A percentile compares a stretch with the other conserved stretches of the same genome.
Conservation (phyloP, 2,329 filamentous ascomycete genomes). For the Orbilia blumenaviensis region DNA sequence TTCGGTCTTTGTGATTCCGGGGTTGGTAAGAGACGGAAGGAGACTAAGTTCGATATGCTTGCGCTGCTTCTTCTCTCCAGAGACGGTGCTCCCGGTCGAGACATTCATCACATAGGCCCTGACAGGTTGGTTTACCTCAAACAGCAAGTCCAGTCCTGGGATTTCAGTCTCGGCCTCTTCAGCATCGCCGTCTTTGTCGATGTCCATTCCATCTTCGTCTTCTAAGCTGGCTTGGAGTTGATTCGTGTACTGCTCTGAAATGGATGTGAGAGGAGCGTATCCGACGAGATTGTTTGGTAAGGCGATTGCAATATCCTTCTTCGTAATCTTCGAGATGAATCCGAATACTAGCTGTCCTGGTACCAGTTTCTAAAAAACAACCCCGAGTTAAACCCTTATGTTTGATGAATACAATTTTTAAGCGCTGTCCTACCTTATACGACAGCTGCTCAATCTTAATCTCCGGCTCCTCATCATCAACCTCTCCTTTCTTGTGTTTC, state of each 20-base stretch:
- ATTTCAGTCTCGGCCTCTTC: constrained; percentile 66
- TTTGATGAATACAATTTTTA: background rate
- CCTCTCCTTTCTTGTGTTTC: constrained; percentile 67
- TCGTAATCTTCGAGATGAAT: constrained; percentile 81
- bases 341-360: constrained; percentile 88
- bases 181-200: constrained; percentile 68
- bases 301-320: constrained; percentile 79
- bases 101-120: constrained; percentile 84
- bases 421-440: constrained; percentile 75
- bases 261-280: constrained; percentile 88
- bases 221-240: constrained; percentile 75
- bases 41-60: constrained; percentile 88
- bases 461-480: constrained; percentile 63
- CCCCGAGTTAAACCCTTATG: no score
- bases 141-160: constrained; percentile 74
- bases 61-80: constrained; percentile 70
- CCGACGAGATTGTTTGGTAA: constrained; percentile 93
- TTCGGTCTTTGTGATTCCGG: constrained; percentile 75
- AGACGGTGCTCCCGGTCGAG: constrained; percentile 60
- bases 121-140: constrained; percentile 85
- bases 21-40: constrained; percentile 80
- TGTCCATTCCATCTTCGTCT: constrained; percentile 65
- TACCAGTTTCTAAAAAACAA: constrained; percentile 82
- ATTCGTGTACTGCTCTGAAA: constrained; percentile 80
- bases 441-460: constrained; percentile 86